Evolutionary conservation across 371 early-diverging fungal species (phyloP), one percentile per base, ranked within the genome.

Genomic region (Mortierella sp.): DNA sequence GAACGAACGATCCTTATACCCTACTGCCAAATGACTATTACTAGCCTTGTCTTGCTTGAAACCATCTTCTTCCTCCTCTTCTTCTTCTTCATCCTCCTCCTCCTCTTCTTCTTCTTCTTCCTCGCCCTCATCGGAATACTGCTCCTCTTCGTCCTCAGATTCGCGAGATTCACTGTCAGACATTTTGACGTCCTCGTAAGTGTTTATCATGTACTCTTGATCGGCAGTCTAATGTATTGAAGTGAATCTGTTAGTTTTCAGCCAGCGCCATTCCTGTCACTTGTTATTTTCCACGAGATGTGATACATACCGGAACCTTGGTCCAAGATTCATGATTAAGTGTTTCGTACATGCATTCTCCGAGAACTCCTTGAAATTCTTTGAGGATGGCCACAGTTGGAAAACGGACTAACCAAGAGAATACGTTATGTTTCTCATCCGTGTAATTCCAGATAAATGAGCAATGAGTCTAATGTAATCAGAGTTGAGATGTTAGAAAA

Each of bases 1-100:
- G 84, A 93, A 96, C 9, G 96, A 95, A 22, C 95, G 88, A 62
- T 92, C 90, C 71, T 89, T 93, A 84, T 91, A 90, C 0, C 96
- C 94, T 49, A 96, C 92, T 1, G 92, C 90, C 45, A 97, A 88
- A 47, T 88, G 89, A 18, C 88, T 90, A 84, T 95, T 94, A 61
- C 83, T 86, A 30, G 74, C 75, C 12, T 74, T 75, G 40, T 71
- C 83, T 8, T 60, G 55, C 35, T 70, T 68, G 61, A 67, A 64
- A 1, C 64, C 49, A 51, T 64, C 73, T 4, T 35, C 28, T n/a
- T 78, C 71, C 24, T 77, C 72, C 22, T 72, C 83, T 9, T 68
- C 83, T 58, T 70, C 70, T 16, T 66, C 75, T 5, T 76, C 72
- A 0, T 58, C 16, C 1, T 83, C 72, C 10, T 73, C 80, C 11